Conservation (phyloP, 768 basidiomycete species). For the Termitomyces sp. region DNA sequence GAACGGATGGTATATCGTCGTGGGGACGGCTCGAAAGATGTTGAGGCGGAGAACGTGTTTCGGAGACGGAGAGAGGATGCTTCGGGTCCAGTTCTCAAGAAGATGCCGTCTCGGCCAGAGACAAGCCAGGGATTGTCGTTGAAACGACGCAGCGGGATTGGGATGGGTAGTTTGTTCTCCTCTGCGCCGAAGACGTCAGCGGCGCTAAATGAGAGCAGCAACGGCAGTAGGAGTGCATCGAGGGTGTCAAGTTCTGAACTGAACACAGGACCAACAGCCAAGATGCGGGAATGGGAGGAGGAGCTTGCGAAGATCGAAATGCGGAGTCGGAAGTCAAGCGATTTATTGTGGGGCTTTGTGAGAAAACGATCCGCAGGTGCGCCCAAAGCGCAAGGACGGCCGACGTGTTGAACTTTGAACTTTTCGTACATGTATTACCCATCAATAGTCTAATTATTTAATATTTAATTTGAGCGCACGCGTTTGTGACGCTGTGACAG, state of each 20-base stretch:
- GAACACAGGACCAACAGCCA: constrained; percentile 28
- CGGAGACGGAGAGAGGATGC: constrained; percentile 4
- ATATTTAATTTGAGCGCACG: not conserved
- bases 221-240: constrained; percentile 23
- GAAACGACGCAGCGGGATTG: constrained; percentile 16
- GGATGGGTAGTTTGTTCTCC: constrained; percentile 14
- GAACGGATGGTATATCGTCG: constrained; percentile 5
- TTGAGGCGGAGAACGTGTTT: constrained; percentile 3
- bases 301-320: constrained; percentile 70
- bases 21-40: not conserved
- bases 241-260: constrained; percentile 22
- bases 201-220: constrained; percentile 29
- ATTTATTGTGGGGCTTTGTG: constrained; percentile 36
- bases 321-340: constrained; percentile 48
- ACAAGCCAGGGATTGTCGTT: constrained; percentile 12
- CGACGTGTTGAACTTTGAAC: not conserved
- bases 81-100: not conserved
- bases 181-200: constrained; percentile 20
- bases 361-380: constrained; percentile 26
- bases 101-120: constrained; percentile 7
- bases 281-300: constrained; percentile 71
- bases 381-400: constrained; percentile 12
- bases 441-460: not conserved
- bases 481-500: constrained; percentile 1
- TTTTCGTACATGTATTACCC: no score